Base-by-base conservation (phyloP, 768 basidiomycete species). In the Lenzites betulinus region DNA sequence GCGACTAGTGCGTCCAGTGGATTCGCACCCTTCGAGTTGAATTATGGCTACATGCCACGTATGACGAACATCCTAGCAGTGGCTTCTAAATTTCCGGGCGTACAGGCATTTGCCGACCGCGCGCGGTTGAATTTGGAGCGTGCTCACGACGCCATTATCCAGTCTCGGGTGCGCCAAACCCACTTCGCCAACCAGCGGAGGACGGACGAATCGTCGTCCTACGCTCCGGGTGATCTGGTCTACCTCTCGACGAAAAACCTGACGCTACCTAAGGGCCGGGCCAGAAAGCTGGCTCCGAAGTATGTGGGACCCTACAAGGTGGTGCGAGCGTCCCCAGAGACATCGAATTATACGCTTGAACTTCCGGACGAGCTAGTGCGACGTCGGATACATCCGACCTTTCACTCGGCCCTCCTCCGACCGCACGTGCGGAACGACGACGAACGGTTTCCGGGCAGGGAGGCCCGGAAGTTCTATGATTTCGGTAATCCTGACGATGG, bases 31-130 rank as follows among this genome's bases (percentile, higher is more conserved):
- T 42, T 42, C 41, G 41, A 42, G n/a, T 20, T 42, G 15, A 42
- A 42, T 18, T 42, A 42, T 18, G 41, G 41, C 6, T 42, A 42
- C n/a, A 6, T 42, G n/a, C n/a, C 46, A 67, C 18, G 59, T 33
- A 51, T 39, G 15, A 0, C 12, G 28, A 3, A 23, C 16, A 25
- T 18, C 16, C 36, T 8, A 35, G 20, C 46, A 23, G 35, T 13
- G 7, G 13, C 35, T 13, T 7, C 35, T 13, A 36, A 36, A 36
- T 36, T 36, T 18, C 41, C 41, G n/a, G 12, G 41, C 6, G 41
- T 42, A 7, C 41, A 20, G 12, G 41, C 6, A 18, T 42, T 42
- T 18, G 41, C 41, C 12, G 15, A 42, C 9, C 41, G 41, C 9
- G 41, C 41, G n/a, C 15, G 12, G n/a, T 7, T 20, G 9, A 42